Base-by-base conservation (phyloP, 306 rosid genomes). In the Rosa rugosa region DNA sequence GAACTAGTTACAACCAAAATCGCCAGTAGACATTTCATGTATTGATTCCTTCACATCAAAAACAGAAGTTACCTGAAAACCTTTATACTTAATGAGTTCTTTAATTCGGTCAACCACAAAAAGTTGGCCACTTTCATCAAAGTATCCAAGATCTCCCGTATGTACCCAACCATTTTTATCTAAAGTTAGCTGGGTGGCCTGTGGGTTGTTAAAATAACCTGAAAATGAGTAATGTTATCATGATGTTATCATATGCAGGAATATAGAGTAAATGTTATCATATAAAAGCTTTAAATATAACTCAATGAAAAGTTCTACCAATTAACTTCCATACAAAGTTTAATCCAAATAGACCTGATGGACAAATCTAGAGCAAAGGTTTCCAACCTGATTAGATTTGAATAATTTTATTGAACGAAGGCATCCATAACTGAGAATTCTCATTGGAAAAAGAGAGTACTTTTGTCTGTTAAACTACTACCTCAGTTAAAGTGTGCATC, bases 91-190 rank as follows among this genome's bases (percentile, higher is more conserved):
- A 75, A 95, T 92, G 79, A 95, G 91, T 84, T 95, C 99, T 84
- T 95, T 95, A 72, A 95, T 88, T 71, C 99, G 89, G 69, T 95
- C 99, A 77, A 95, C 98, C 50, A 92, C 97, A 86, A 59, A 92
- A 80, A 95, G 92, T 16, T 84, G 80, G 44, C 99, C 98, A 0
- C 85, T 86, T 77, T 83, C 97, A 71, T 95, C 91, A 74, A 95
- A 86, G 75, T 92, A 95, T 85, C 99, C 99, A 51, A 95, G 94
- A 88, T 95, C 99, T 80, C 99, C 99, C 0, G 99, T 95, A 85
- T 91, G 99, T 50, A 92, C 90, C 97, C 97, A 95, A 8, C 97
- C 97, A 38, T 80, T 79, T 75, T 83, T 78, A 80, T 92, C 99
- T 66, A 88, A 81, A 34, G 98, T 93, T 79, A 79, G 82, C 70